Conservation (phyloP, 176 grass and related monocot species). For the Avena atlantica region DNA sequence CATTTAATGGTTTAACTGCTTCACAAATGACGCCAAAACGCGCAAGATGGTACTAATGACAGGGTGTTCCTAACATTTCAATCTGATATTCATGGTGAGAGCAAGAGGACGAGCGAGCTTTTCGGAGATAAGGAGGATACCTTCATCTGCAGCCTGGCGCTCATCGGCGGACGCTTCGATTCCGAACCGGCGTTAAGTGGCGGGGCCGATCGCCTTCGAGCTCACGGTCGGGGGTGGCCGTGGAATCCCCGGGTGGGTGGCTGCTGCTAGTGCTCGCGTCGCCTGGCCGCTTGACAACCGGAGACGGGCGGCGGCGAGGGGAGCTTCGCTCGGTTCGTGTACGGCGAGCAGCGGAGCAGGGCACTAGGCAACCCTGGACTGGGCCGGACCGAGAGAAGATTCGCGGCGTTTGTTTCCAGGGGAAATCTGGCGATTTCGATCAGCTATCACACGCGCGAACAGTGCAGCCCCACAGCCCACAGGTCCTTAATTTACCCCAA, state of each 20-base stretch:
- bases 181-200: not conserved
- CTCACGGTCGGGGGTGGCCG: not conserved
- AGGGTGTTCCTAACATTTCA: not conserved
- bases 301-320: not conserved
- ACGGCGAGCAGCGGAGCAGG: not conserved
- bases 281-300: not conserved
- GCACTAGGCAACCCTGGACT: not conserved
- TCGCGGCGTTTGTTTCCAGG: not conserved
- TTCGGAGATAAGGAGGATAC: not conserved
- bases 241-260: not conserved
- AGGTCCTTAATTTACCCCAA: no score
- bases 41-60: not conserved
- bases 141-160: not conserved
- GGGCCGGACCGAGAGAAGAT: not conserved
- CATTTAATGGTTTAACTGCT: not conserved
- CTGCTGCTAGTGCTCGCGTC: not conserved
- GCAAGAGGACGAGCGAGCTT: not conserved
- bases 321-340: not conserved
- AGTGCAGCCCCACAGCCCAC: no score
- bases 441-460: no score
- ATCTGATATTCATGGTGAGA: not conserved
- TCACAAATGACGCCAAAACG: not conserved
- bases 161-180: not conserved
- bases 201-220: not conserved
- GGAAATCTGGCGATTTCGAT: no score